phyloP scores from a whole-genome alignment of 331 rosid genomes.

The Stylosanthes scabra region DNA sequence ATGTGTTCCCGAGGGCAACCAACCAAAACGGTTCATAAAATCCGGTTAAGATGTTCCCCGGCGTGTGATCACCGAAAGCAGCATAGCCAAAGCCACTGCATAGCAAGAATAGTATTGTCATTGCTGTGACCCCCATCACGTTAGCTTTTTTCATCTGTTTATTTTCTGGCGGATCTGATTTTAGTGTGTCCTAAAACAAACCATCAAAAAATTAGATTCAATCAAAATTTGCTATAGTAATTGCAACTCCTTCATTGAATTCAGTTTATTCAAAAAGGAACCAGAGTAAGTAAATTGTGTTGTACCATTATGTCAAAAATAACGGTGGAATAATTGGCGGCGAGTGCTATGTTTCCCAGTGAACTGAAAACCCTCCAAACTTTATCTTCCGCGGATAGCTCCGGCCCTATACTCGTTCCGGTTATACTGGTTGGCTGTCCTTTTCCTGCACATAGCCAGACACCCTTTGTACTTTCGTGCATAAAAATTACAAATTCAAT shows the following conservation, averaged over 20 bases:
- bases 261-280: background rate
- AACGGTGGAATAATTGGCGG: slow-evolving; percentile 63
- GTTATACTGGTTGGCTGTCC: slow-evolving; percentile 49
- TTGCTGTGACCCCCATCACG: slow-evolving; percentile 49
- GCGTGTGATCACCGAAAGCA: slow-evolving; percentile 68
- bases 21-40: slow-evolving; percentile 65
- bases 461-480: too few species aligned
- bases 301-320: slow-evolving; percentile 63
- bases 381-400: slow-evolving; percentile 53
- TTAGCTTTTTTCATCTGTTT: slow-evolving; percentile 80
- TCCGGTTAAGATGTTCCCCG: slow-evolving; percentile 69
- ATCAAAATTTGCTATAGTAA: background rate
- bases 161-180: slow-evolving; percentile 68
- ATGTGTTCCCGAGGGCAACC: slow-evolving; percentile 60
- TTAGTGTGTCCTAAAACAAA: slow-evolving; percentile 67
- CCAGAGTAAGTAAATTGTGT: background rate
- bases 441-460: slow-evolving; percentile 47
- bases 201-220: background rate
- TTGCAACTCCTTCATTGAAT: background rate
- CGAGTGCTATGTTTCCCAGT: slow-evolving; percentile 78
- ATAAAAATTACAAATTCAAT: background rate
- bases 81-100: slow-evolving; percentile 74
- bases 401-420: slow-evolving; percentile 49
- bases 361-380: slow-evolving; percentile 60
- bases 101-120: slow-evolving; percentile 60